Percentiles rank a stretch among this genome's conserved stretches.
These are phyloP conservation scores for Fusarium aywerte DNA, from an alignment of 2,329 filamentous ascomycete genomes.

Conservation along the genomic window DNA sequence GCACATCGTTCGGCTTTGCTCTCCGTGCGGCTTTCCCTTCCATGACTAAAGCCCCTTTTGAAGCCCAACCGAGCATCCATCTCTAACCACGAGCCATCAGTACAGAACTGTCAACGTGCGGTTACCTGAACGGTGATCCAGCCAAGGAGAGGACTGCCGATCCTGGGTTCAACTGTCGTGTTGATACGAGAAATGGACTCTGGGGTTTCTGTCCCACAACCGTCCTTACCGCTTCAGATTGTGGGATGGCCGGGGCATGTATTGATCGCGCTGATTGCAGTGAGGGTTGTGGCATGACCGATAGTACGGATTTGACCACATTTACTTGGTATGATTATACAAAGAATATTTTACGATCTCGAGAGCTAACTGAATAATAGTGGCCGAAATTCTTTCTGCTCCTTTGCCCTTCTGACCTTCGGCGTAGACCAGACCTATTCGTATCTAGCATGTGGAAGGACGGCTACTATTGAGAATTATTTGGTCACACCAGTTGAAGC, in stretches of 20 bases:
- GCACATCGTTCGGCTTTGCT: neutral
- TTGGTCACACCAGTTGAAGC: conserved; percentile 29
- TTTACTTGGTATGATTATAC: conserved; percentile 50
- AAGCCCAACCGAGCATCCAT: neutral
- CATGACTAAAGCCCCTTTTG: neutral
- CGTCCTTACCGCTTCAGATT: conserved; percentile 51
- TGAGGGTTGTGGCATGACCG: conserved; percentile 48
- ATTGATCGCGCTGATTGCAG: conserved; percentile 49
- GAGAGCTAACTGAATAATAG: neutral
- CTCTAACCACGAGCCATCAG: conserved; percentile 16
- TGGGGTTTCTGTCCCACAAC: conserved; percentile 56
- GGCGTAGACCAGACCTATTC: conserved; percentile 50
- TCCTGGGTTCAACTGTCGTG: conserved; percentile 51
- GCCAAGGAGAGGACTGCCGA: conserved; percentile 47
- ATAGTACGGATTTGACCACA: conserved; percentile 44
- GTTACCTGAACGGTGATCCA: conserved; percentile 49
- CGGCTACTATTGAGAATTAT: conserved; percentile 45
- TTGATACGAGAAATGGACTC: conserved; percentile 49
- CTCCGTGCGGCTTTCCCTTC: neutral
- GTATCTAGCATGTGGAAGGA: conserved; percentile 52
- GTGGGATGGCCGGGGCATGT: conserved; percentile 53
- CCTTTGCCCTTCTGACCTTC: conserved; percentile 50
- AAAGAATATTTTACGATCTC: fast-evolving
- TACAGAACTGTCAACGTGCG: conserved; percentile 46
- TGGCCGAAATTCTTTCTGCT: conserved; percentile 45